These are phyloP conservation scores for Colletotrichum sp. DNA, from an alignment of 2,329 filamentous ascomycete species.

Conservation along the genomic window DNA sequence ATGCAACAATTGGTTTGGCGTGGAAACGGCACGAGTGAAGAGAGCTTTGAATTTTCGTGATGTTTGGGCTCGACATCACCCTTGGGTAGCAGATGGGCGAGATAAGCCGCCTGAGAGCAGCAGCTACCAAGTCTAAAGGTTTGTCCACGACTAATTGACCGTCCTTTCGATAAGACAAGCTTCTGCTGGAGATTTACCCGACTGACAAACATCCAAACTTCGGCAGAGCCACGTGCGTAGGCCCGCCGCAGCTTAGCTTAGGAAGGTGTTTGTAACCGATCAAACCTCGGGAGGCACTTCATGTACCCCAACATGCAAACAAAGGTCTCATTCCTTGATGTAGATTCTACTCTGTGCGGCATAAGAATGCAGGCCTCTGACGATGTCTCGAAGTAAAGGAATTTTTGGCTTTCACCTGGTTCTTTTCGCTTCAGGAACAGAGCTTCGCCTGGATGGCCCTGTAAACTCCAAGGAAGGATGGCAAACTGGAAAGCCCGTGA, in stretches of 20 bases:
- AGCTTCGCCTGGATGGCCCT: neutral
- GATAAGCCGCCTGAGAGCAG: neutral
- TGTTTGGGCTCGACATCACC: neutral
- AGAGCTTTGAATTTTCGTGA: neutral
- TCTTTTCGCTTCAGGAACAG: neutral
- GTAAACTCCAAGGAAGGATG: neutral
- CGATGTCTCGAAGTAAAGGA: neutral
- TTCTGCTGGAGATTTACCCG: neutral
- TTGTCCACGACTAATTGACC: neutral
- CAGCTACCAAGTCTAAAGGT: neutral
- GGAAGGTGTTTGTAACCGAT: neutral
- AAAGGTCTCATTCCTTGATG: neutral
- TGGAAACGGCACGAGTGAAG: neutral
- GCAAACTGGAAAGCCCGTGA: too few relatives aligned
- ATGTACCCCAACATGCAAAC: neutral
- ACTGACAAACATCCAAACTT: neutral
- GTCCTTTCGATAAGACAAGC: neutral
- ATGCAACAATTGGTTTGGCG: neutral
- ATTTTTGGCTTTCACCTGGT: neutral
- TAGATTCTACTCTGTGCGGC: accelerated
- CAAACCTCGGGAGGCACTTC: neutral
- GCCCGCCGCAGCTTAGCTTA: neutral
- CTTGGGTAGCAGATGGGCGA: neutral
- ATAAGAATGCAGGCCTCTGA: neutral
- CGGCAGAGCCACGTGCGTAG: neutral